phyloP scores from a whole-genome alignment of 2,329 filamentous ascomycete species.

The Aphanoascus verrucosus region DNA sequence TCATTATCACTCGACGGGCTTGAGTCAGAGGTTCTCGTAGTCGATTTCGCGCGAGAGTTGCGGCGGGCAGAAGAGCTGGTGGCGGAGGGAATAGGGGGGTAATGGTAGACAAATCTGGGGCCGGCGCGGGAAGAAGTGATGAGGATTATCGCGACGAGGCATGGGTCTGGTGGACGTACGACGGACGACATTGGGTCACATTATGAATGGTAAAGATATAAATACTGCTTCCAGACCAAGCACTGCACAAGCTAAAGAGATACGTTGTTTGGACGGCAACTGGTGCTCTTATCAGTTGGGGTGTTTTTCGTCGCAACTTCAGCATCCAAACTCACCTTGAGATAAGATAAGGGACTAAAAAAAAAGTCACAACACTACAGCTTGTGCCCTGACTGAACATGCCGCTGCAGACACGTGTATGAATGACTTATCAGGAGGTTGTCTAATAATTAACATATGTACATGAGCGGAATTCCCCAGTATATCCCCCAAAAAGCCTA shows the following conservation, averaged over 20 bases:
- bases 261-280: background rate
- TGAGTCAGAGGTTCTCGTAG: conserved; percentile 22
- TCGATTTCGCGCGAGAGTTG: conserved; percentile 25
- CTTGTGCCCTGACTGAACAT: too few species aligned
- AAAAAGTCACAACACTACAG: background rate
- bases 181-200: conserved; percentile 36
- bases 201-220: background rate
- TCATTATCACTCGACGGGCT: conserved; percentile 29
- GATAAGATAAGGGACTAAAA: too few species aligned
- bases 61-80: conserved; percentile 24
- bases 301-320: background rate
- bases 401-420: too few species aligned
- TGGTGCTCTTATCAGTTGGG: background rate
- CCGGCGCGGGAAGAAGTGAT: conserved; percentile 67
- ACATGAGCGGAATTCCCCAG: conserved; percentile 5
- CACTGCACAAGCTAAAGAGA: background rate
- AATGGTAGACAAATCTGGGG: conserved; percentile 76
- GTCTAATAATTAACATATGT: background rate
- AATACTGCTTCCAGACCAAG: background rate
- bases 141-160: conserved; percentile 59
- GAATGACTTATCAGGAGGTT: too few species aligned
- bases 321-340: background rate
- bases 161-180: conserved; percentile 43
- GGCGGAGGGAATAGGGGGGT: conserved; percentile 51
- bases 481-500: background rate